A percentile compares a stretch with the other conserved stretches of the same genome.
These are phyloP conservation scores for Laetiporus sulphureus DNA, from an alignment of 1,284 basidiomycete species.

Conservation along the genomic window DNA sequence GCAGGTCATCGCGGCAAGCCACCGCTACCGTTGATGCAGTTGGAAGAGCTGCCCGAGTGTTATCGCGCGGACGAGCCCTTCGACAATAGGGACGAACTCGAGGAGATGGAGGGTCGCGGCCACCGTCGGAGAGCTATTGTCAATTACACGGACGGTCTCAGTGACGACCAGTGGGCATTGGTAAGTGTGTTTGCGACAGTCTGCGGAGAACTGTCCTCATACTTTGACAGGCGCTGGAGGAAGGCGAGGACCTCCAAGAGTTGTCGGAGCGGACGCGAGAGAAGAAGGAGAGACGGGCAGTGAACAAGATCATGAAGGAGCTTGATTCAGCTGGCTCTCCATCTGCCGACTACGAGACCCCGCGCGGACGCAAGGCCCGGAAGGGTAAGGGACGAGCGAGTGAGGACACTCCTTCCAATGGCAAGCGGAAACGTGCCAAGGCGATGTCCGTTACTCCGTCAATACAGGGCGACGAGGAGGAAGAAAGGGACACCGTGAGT, in stretches of 20 bases:
- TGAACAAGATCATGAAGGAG: conserved; percentile 23
- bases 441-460: conserved; percentile 75
- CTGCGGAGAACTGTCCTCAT: background rate
- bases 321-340: conserved; percentile 48
- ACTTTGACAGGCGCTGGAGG: conserved; percentile 64
- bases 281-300: conserved; percentile 51
- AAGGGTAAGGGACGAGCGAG: conserved; percentile 58
- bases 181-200: conserved; percentile 30
- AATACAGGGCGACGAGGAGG: conserved; percentile 64
- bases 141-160: conserved; percentile 91
- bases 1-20: conserved; percentile 76
- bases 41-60: conserved; percentile 89
- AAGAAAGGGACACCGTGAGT: conserved; percentile 58
- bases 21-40: conserved; percentile 76
- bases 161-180: conserved; percentile 91
- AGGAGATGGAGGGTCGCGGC: conserved; percentile 75
- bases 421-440: conserved; percentile 72
- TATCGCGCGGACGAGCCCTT: conserved; percentile 85
- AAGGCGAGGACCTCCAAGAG: conserved; percentile 82
- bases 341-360: conserved; percentile 48
- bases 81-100: conserved; percentile 59
- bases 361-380: conserved; percentile 49
- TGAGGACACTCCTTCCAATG: conserved; percentile 39
- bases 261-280: conserved; percentile 56
- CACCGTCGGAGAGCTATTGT: conserved; percentile 81